Conservation (phyloP, 2,329 filamentous ascomycete species). For the Diaporthe ampelina region DNA sequence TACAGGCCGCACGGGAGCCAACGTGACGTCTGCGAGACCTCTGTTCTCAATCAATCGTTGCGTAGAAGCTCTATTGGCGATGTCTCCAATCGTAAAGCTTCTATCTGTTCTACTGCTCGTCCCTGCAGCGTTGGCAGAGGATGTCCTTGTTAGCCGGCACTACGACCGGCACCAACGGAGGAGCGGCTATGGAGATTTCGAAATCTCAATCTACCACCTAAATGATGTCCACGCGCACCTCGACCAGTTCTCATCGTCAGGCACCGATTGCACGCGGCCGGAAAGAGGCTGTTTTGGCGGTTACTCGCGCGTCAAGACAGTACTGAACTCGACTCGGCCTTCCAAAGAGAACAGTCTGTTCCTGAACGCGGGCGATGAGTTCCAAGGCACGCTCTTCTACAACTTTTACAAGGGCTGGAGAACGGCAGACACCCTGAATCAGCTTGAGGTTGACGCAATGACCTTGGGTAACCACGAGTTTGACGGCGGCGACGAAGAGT, state of each 20-base stretch:
- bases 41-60: background rate
- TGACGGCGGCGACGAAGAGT: conserved; percentile 73
- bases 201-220: conserved; percentile 77
- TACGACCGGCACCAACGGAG: conserved; percentile 62
- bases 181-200: conserved; percentile 64
- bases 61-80: background rate
- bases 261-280: conserved; percentile 71
- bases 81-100: conserved; percentile 4
- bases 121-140: conserved; percentile 51
- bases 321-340: conserved; percentile 69
- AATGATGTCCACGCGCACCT: conserved; percentile 79
- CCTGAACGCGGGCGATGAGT: conserved; percentile 78
- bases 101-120: conserved; percentile 17
- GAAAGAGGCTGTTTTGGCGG: conserved; percentile 73
- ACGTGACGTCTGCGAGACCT: background rate
- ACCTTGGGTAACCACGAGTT: conserved; percentile 78
- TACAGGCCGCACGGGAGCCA: background rate
- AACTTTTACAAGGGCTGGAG: conserved; percentile 76
- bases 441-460: conserved; percentile 77
- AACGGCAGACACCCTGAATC: conserved; percentile 76
- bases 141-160: conserved; percentile 64
- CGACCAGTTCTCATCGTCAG: conserved; percentile 72
- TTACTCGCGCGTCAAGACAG: conserved; percentile 74
- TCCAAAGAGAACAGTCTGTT: conserved; percentile 72
- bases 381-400: conserved; percentile 78